phyloP scores from a whole-genome alignment of 306 rosid genomes.

The Medicago lupulina region DNA sequence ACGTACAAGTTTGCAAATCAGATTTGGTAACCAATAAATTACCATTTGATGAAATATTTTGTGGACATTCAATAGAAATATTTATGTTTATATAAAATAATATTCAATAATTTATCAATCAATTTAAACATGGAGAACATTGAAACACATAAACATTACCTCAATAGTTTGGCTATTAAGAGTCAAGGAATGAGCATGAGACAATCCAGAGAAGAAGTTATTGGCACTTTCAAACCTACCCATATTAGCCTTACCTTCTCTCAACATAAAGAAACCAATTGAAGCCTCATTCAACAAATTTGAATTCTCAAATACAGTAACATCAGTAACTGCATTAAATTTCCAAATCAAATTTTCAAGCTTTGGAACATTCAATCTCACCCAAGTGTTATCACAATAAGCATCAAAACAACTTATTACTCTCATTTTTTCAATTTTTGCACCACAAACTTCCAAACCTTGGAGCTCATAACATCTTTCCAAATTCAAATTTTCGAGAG shows the following conservation, averaged over 20 bases:
- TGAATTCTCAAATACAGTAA: conserved; percentile 44
- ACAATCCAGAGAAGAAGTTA: conserved; percentile 59
- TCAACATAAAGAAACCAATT: conserved; percentile 50
- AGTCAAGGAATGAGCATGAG: conserved; percentile 54
- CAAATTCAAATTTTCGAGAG: conserved; percentile 55
- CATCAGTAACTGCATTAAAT: conserved; percentile 56
- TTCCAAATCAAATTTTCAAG: conserved; percentile 59
- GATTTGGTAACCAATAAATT: background rate
- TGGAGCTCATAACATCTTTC: conserved; percentile 60
- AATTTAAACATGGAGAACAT: background rate
- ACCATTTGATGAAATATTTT: too few relatives aligned
- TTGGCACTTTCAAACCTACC: conserved; percentile 62
- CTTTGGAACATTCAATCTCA: conserved; percentile 57
- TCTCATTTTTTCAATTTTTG: conserved; percentile 48
- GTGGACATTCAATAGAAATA: too few relatives aligned
- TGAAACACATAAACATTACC: conserved; percentile 47
- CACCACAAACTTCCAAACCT: conserved; percentile 57
- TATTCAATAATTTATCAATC: background rate
- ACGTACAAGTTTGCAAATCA: background rate
- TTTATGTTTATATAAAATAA: background rate
- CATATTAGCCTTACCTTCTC: conserved; percentile 41
- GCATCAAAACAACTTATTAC: conserved; percentile 64
- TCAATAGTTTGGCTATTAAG: conserved; percentile 63
- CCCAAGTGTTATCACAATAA: conserved; percentile 53
- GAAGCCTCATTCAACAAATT: conserved; percentile 57